These are phyloP conservation scores for Tuber umbilicatum DNA, from an alignment of 495 filamentous ascomycete genomes.

Conservation along the genomic window DNA sequence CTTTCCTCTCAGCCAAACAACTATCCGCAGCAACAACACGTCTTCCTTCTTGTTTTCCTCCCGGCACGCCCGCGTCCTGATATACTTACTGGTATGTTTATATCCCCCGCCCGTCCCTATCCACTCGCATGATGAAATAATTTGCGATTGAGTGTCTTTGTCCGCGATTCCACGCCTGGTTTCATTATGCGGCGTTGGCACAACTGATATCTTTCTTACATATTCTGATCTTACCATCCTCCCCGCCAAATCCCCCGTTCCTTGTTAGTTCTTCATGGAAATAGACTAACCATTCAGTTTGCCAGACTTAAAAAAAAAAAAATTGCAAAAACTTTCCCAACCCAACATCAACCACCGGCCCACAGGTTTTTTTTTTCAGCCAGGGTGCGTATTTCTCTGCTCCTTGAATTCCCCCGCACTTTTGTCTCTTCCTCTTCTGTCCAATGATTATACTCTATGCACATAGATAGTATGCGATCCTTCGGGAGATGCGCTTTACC, in stretches of 20 bases:
- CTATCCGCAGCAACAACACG: constrained; percentile 22
- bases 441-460: constrained; percentile 69
- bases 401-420: background rate
- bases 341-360: background rate
- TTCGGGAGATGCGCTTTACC: constrained; percentile 55
- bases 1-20: constrained; percentile 18
- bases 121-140: constrained; percentile 76
- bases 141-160: constrained; percentile 86
- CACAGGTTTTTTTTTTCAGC: background rate
- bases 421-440: constrained; percentile 32
- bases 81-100: constrained; percentile 25
- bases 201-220: constrained; percentile 92
- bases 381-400: background rate
- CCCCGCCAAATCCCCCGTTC: background rate
- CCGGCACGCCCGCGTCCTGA: background rate
- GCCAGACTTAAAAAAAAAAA: background rate
- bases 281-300: background rate
- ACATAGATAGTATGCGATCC: constrained; percentile 84
- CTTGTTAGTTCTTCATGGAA: background rate
- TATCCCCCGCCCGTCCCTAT: constrained; percentile 8
- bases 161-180: constrained; percentile 80
- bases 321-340: background rate
- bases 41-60: constrained; percentile 8
- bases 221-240: constrained; percentile 64
- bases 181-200: constrained; percentile 63